These are phyloP conservation scores for Fusarium albosuccineum DNA, from an alignment of 2,329 filamentous ascomycete genomes.

Conservation along the genomic window DNA sequence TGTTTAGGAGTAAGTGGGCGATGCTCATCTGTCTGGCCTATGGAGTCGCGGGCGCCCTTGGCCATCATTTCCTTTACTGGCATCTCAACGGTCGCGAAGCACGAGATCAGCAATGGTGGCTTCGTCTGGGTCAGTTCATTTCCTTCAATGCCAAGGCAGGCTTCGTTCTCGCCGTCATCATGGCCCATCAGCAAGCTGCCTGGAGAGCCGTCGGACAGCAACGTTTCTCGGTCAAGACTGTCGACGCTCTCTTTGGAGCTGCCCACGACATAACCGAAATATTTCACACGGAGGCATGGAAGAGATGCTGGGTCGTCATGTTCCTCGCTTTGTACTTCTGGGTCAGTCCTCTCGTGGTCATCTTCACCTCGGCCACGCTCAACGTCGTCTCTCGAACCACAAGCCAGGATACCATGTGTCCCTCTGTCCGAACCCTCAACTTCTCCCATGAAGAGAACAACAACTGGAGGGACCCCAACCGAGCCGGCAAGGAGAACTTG, in stretches of 20 bases:
- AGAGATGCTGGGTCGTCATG: slow-evolving; percentile 40
- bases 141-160: slow-evolving; percentile 29
- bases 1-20: slow-evolving; percentile 1
- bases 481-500: slow-evolving; percentile 13
- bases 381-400: slow-evolving; percentile 15
- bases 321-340: slow-evolving; percentile 40
- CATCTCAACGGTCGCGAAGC: not conserved
- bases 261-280: slow-evolving; percentile 28
- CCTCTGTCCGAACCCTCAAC: slow-evolving; percentile 37
- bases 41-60: not conserved
- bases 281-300: slow-evolving; percentile 38
- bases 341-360: slow-evolving; percentile 37
- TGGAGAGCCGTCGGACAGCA: slow-evolving; percentile 26
- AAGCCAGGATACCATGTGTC: slow-evolving; percentile 19
- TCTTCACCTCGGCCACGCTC: slow-evolving; percentile 37
- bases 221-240: slow-evolving; percentile 23
- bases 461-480: slow-evolving; percentile 8
- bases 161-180: slow-evolving; percentile 24
- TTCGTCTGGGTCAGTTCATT: slow-evolving; percentile 25
- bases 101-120: not conserved
- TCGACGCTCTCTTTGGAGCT: slow-evolving; percentile 38
- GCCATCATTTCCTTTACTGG: not conserved
- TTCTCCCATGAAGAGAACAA: slow-evolving; percentile 36
- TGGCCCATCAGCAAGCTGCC: slow-evolving; percentile 32
- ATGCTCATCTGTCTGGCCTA: not conserved